Base-by-base conservation (phyloP, 1,284 basidiomycete species). In the Fereydounia khargensis region DNA sequence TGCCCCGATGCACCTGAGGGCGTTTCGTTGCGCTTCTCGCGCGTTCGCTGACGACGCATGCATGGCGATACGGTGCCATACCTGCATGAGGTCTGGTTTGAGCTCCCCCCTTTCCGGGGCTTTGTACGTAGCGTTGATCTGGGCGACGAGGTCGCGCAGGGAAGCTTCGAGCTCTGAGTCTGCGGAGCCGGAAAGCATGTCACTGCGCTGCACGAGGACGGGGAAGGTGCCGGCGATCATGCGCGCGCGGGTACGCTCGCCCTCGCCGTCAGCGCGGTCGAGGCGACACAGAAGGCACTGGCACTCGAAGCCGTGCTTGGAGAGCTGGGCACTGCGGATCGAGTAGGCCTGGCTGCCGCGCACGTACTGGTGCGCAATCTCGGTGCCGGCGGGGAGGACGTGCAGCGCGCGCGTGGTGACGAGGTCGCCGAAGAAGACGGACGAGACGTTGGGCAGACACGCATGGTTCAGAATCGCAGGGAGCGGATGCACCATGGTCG, bases 301-400 rank as follows among this genome's bases (percentile, higher is more conserved):
- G 42, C 73, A 75, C 19, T 41, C 42, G 47, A 75, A 75, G 1
- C 65, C 71, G 39, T 75, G 73, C 52, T 74, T 75, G 40, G 52
- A 47, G 11, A 74, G 55, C 46, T 66, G 63, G 16, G 63, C 51
- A 11, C 56, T 54, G 10, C 73, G 61, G 34, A 62, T 42, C 11
- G 52, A 30, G 47, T 60, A 73, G 11, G 72, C 52, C 37, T 62
- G 51, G 37, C 70, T 70, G 19, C 73, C 73, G 14, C 56, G 61
- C 25, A 74, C 71, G 42, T 75, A 75, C 42, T 69, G 70, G 46
- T 75, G 73, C 53, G 67, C 60, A 56, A 75, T 71, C 54, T 75
- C 70, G 11, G 64, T 69, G 9, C 71, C 71, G 22, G 47, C 40
- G 9, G 39, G 36, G n/a, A 75, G 51, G 9, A 52, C 49, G 24